A percentile compares a stretch with the other conserved stretches of the same genome.
Conservation (phyloP, 2,329 filamentous ascomycete species). For the Arachnomyces sp. region DNA sequence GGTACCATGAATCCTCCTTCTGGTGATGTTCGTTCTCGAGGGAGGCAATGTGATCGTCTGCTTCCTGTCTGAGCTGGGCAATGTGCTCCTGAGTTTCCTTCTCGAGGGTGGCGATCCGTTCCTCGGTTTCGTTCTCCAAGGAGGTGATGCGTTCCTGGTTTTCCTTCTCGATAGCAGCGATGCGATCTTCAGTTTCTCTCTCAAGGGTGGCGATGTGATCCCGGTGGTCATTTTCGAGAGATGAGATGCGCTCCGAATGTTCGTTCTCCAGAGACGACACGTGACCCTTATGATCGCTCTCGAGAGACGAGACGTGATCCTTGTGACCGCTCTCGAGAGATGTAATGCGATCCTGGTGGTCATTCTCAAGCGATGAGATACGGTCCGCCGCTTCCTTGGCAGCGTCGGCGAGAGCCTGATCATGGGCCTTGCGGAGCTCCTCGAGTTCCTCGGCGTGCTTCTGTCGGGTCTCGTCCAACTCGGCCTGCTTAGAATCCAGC, state of each 20-base stretch:
- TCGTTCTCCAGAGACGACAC: conserved; percentile 3
- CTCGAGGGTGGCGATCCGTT: too few relatives aligned
- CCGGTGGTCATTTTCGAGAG: too few relatives aligned
- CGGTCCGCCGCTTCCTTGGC: conserved; percentile 7
- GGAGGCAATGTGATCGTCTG: conserved; percentile 19
- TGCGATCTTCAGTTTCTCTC: conserved; percentile 13
- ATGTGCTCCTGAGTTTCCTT: too few relatives aligned
- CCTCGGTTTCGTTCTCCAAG: too few relatives aligned
- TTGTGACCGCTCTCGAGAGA: too few relatives aligned
- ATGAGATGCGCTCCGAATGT: too few relatives aligned
- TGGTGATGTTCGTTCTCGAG: conserved; percentile 21
- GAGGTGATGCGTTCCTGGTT: too few relatives aligned
- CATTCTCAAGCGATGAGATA: conserved; percentile 5
- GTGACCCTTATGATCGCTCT: conserved; percentile 5
- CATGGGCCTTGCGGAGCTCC: conserved; percentile 9
- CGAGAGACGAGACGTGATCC: too few relatives aligned
- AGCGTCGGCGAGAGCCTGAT: conserved; percentile 12
- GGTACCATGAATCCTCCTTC: conserved; percentile 27
- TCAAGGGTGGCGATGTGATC: too few relatives aligned
- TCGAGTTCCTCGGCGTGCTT: conserved; percentile 18
- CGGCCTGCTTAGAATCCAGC: conserved; percentile 21
- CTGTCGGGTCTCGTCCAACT: conserved; percentile 24
- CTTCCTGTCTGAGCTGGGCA: conserved; percentile 5
- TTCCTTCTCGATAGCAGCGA: too few relatives aligned
- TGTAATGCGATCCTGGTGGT: too few relatives aligned